Conservation (phyloP, 1,284 basidiomycete genomes). For the Hymenochaete sp. region DNA sequence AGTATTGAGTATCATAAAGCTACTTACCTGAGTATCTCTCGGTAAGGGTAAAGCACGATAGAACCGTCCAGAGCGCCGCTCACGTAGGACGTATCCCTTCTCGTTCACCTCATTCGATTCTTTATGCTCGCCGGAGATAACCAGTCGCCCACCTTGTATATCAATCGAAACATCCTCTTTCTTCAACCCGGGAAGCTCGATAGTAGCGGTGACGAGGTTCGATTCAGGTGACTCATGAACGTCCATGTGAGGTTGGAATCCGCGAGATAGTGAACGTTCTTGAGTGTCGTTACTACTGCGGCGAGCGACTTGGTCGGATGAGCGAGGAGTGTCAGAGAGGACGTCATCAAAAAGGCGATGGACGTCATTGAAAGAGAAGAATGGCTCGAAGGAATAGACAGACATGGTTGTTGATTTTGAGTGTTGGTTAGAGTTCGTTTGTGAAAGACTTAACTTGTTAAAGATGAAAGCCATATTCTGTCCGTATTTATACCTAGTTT, state of each 20-base stretch:
- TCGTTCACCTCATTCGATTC: constrained; percentile 29
- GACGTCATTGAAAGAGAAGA: constrained; percentile 34
- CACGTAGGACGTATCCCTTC: constrained; percentile 39
- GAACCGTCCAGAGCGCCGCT: constrained; percentile 41
- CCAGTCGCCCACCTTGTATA: constrained; percentile 33
- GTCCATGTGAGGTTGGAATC: constrained; percentile 8
- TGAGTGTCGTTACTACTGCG: neutral
- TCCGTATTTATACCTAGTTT: too few relatives aligned
- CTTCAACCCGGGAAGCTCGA: constrained; percentile 35
- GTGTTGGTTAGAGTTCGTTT: neutral
- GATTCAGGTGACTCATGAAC: constrained; percentile 6
- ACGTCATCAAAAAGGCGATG: constrained; percentile 43
- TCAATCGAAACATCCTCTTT: constrained; percentile 29
- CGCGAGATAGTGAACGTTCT: constrained; percentile 1
- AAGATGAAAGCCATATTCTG: too few relatives aligned
- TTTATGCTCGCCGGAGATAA: constrained; percentile 36
- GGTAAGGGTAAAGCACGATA: constrained; percentile 27
- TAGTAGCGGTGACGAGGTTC: constrained; percentile 5
- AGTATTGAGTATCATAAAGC: too few relatives aligned
- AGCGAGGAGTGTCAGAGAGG: constrained; percentile 20
- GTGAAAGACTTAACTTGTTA: neutral
- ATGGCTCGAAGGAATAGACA: constrained; percentile 38
- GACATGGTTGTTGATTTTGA: constrained; percentile 25
- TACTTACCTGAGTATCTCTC: constrained; percentile 10
- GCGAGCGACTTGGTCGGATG: neutral